Evolutionary conservation across 129 eudicot genomes (phyloP).

Genomic region (Chrysanthemum lavandulifolium): DNA sequence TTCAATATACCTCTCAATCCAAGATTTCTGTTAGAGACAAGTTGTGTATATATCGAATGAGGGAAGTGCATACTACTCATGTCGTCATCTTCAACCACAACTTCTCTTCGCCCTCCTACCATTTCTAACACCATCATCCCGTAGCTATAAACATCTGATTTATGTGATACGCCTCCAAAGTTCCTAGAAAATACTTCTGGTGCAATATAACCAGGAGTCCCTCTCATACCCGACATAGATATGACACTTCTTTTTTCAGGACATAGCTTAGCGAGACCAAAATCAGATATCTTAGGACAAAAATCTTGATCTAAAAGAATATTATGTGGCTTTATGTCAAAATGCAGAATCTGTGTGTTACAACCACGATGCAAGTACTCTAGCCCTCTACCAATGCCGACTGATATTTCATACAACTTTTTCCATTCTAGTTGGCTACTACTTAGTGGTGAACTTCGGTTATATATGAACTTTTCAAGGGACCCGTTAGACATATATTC

Average conservation of each 20-base stretch:
- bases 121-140: conserved; percentile 38
- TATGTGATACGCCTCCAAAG: conserved; percentile 34
- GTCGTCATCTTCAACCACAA: conserved; percentile 8
- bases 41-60: conserved; percentile 18
- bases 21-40: conserved; percentile 9
- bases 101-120: conserved; percentile 29
- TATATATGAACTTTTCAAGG: conserved; percentile 20
- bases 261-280: conserved; percentile 31
- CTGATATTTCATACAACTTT: conserved; percentile 19
- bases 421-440: conserved; percentile 20
- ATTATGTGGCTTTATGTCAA: conserved; percentile 35
- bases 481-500: conserved; percentile 36
- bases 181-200: conserved; percentile 30
- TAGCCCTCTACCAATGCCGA: conserved; percentile 32
- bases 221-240: conserved; percentile 32
- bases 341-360: conserved; percentile 30
- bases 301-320: conserved; percentile 30
- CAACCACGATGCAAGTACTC: conserved; percentile 39
- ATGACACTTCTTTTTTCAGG: conserved; percentile 22
- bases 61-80: conserved; percentile 3
- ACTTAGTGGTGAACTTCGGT: not conserved
- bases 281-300: conserved; percentile 35
- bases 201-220: conserved; percentile 31
- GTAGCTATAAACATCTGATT: conserved; percentile 32
- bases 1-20: not conserved